Base-by-base conservation (phyloP, 495 filamentous ascomycete species). In the Neurospora sp. region DNA sequence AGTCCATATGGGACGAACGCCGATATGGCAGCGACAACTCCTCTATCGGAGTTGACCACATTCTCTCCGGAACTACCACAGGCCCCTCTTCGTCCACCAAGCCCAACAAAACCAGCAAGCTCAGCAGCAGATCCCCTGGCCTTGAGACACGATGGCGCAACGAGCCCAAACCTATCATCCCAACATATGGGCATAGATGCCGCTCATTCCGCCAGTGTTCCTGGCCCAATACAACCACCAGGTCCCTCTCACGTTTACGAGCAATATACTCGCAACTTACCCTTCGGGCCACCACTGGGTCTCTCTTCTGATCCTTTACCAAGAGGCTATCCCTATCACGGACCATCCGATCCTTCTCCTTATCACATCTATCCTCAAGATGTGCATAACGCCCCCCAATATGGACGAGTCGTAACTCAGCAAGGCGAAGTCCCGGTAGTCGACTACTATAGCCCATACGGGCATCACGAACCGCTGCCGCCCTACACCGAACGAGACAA, bases 381-480 rank as follows among this genome's bases (percentile, higher is more conserved):
- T 77, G 91, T 91, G 23, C 54, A 66, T 18, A 18, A 66, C 54
- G 23, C 23, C 54, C 11, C 54, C 54, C 54, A 35, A 66, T 66
- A 66, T 35, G 54, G 54, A 66, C 54, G 54, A 66, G 6, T 66
- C 54, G 54, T 66, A 66, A 66, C 54, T 9, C 54, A 66, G 23
- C 54, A 66, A 35, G 54, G 54, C 54, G 54, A 66, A 66, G 54
- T 66, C 54, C 54, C 54, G 27, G 27, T 66, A 66, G 54, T 66
- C 54, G 54, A 66, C 27, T 66, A 66, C 54, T 66, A 66, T 66
- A 18, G 93, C n/a, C 92, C 93, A 0, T 92, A 95, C 77, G 95
- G 94, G 1, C 94, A 97, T 80, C 91, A 92, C 4, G 95, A 98
- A 79, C 93, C 94, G 76, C 84, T 97, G 40, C 95, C 95, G 20